Evolutionary conservation across 192 early-diverging fungal species (phyloP).

Genomic region (Rhizophagus clarus): DNA sequence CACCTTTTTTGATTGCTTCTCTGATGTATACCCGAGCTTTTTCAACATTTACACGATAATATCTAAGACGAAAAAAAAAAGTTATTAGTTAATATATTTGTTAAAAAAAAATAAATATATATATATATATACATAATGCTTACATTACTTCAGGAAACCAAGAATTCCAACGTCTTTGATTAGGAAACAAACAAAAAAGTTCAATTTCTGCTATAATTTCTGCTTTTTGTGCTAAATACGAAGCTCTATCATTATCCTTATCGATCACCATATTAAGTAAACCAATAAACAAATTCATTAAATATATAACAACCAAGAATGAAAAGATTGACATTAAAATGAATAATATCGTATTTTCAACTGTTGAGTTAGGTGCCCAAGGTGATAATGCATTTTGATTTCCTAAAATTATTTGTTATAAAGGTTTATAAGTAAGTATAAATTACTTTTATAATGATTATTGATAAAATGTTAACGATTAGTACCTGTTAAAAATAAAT

Average conservation of each 20-base stretch:
- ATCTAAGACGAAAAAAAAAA: too few relatives aligned
- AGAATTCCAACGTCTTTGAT: neutral
- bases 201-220: conserved; percentile 16
- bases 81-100: too few relatives aligned
- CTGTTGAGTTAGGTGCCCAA: neutral
- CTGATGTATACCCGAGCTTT: too few relatives aligned
- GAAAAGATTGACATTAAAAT: conserved; percentile 1
- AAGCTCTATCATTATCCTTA: neutral
- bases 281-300: conserved; percentile 24
- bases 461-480: neutral
- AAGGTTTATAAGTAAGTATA: neutral
- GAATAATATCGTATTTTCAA: neutral
- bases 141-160: conserved; percentile 25
- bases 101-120: neutral
- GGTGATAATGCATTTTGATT: neutral
- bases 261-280: neutral
- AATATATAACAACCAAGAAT: neutral
- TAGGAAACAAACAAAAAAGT: conserved; percentile 2
- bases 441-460: neutral
- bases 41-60: neutral
- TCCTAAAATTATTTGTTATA: conserved; percentile 2
- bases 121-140: too few relatives aligned
- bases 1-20: too few relatives aligned
- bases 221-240: conserved; percentile 16
- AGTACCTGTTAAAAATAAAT: conserved; percentile 6